Evolutionary conservation across 2,329 filamentous ascomycete species (phyloP), one percentile per base, ranked within the genome.

Genomic region (Arachnomyces sp.): DNA sequence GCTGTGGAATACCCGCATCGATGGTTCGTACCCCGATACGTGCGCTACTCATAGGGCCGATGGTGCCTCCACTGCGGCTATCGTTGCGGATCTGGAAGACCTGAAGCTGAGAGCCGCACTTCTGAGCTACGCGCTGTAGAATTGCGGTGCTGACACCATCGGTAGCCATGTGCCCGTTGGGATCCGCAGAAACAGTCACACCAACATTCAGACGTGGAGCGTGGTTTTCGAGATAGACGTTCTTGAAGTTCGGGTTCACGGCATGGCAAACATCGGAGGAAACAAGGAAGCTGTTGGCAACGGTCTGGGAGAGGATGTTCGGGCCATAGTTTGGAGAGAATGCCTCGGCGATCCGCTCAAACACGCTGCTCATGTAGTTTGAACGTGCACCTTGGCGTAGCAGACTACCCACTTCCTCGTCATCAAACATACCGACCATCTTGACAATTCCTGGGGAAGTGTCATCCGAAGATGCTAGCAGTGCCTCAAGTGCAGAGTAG

Each of bases 81-180:
- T 96, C 92, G 59, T 96, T 98, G 42, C 92, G 72, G 59, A 96
- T 96, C 72, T 94, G 88, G 73, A 96, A 96, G 4, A 84, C 71
- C 65, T 96, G 92, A 39, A 93, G 72, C 35, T 74, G 77, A 42
- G 77, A 78, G 37, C 71, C 85, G 45, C 72, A 75, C 43, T 84
- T 79, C 50, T 88, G 80, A 6, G 87, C 89, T 30, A 93, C 77
- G 17, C 84, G 76, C 50, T 82, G 77, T 28, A 96, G 68, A 44
- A 96, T 76, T 3, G 87, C 80, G 3, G 85, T 84, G 8, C 84
- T 92, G 13, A 94, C 79, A 40, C 82, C 79, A 58, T 96, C 89
- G 2, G 90, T 95, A 3, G 90, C 94, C 85, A 95, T 94, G 66
- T 96, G 87, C 3, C 87, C 92, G 56, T 95, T 95, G 38, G 80